Evolutionary conservation across 1,284 basidiomycete species (phyloP).

Genomic region (Boletus calvinii): DNA sequence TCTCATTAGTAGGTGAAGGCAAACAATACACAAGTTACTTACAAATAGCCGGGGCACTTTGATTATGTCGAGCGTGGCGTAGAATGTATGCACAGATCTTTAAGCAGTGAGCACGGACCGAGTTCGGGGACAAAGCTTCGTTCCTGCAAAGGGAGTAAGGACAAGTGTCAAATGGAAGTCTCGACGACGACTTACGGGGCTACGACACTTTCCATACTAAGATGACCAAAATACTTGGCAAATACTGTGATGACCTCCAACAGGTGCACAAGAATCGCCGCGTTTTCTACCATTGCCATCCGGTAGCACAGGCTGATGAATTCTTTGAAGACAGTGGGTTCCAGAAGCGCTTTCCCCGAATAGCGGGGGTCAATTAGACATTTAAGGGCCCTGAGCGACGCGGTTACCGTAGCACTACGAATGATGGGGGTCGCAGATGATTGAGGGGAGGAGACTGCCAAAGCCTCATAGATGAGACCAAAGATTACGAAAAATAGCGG

Average conservation of each 20-base stretch:
- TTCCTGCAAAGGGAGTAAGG: slow-evolving; percentile 23
- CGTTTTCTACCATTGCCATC: slow-evolving; percentile 84
- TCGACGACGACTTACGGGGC: slow-evolving; percentile 19
- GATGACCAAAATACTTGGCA: slow-evolving; percentile 49
- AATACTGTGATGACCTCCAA: slow-evolving; percentile 72
- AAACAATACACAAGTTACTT: slow-evolving; percentile 28
- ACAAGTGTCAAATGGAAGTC: background rate
- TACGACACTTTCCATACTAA: slow-evolving; percentile 35
- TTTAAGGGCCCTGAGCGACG: slow-evolving; percentile 78
- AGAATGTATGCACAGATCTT: slow-evolving; percentile 80
- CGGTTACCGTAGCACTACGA: slow-evolving; percentile 55
- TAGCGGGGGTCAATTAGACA: slow-evolving; percentile 78
- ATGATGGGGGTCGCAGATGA: slow-evolving; percentile 42
- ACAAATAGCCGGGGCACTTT: slow-evolving; percentile 58
- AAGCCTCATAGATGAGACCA: slow-evolving; percentile 89
- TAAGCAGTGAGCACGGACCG: slow-evolving; percentile 70
- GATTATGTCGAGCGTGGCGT: slow-evolving; percentile 63
- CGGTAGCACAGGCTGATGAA: slow-evolving; percentile 87
- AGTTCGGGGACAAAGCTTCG: slow-evolving; percentile 45
- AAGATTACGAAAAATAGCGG: slow-evolving; percentile 89
- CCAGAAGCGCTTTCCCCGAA: slow-evolving; percentile 77
- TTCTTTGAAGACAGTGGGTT: slow-evolving; percentile 86
- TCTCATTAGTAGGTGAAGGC: background rate
- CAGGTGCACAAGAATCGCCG: slow-evolving; percentile 71
- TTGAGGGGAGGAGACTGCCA: slow-evolving; percentile 68